Percentiles rank a stretch among this genome's conserved stretches.
Conservation (phyloP, 306 rosid genomes). For the Myrica gale region DNA sequence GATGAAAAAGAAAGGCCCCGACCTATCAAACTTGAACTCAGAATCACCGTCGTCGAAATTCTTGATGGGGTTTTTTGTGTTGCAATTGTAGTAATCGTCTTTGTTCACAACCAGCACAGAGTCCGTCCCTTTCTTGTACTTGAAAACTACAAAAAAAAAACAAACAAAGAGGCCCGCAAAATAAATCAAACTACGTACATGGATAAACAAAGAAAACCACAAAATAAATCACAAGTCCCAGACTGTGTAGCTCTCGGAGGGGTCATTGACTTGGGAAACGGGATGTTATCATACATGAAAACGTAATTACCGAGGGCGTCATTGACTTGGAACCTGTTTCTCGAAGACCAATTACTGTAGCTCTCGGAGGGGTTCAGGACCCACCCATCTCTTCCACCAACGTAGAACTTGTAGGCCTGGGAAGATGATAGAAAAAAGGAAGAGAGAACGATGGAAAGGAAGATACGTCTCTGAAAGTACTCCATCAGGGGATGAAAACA, state of each 20-base stretch:
- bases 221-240: background rate
- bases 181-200: background rate
- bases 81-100: slow-evolving; percentile 58
- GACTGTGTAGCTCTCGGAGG: no score
- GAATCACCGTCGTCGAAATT: slow-evolving; percentile 68
- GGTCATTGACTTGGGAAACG: no score
- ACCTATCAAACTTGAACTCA: slow-evolving; percentile 46
- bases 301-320: slow-evolving; percentile 53
- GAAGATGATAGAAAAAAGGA: slow-evolving; percentile 30
- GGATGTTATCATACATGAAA: background rate
- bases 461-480: slow-evolving; percentile 26
- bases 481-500: slow-evolving; percentile 39
- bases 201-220: no score
- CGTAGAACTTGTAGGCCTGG: slow-evolving; percentile 46
- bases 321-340: slow-evolving; percentile 57
- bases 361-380: slow-evolving; percentile 57
- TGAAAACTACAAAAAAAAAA: slow-evolving; percentile 45
- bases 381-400: slow-evolving; percentile 80
- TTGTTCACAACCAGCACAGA: slow-evolving; percentile 73
- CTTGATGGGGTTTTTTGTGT: slow-evolving; percentile 56
- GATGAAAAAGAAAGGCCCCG: slow-evolving; percentile 72
- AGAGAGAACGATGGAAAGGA: slow-evolving; percentile 23
- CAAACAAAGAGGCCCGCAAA: background rate
- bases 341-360: slow-evolving; percentile 55
- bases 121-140: slow-evolving; percentile 61